Evolutionary conservation across 2,329 filamentous ascomycete genomes (phyloP), one percentile per base, ranked within the genome.

Genomic region (Cladophialophora yegresii): DNA sequence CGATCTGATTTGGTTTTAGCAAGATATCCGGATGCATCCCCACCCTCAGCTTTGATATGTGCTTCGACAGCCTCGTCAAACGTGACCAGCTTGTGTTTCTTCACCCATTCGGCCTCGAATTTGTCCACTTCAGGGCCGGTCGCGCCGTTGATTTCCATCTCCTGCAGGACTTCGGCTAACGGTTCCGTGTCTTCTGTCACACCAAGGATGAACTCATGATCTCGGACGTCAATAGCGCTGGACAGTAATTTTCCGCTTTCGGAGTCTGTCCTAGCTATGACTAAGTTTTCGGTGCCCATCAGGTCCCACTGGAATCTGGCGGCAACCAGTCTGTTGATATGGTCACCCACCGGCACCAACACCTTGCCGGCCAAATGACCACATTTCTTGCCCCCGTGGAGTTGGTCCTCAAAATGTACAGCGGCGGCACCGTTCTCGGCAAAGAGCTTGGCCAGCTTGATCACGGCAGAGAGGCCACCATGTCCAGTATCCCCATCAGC

Each of bases 331-430:
- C 95, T 89, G 80, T 96, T 97, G 82, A 98, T 96, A 80, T 99
- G 95, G 76, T 98, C 95, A 66, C 92, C 90, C 0, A 93, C 87
- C 0, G 95, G 93, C 2, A 98, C 95, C 8, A 99, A 83, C 1
- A 98, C 95, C 77, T 98, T 99, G 71, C 95, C 95, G 0, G 95
- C 95, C 66, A 98, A 81, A 79, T 99, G 95, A 16, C 95, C 95
- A 75, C 95, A 99, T 80, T 98, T 99, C 83, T 99, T 99, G 66
- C 95, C 95, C 50, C 95, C 95, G 75, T 98, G 95, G 54, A 98
- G 85, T 79, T 99, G 95, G 75, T 99, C 95, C 78, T 99, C 95
- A 67, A 99, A 96, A 77, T 99, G 95, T 1, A 99, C 95, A 8
- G 90, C 95, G 0, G 95, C 95, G 0, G 95, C 95, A 59, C 95